Conservation (phyloP, 2,329 filamentous ascomycete species). For the Colletotrichum horii region DNA sequence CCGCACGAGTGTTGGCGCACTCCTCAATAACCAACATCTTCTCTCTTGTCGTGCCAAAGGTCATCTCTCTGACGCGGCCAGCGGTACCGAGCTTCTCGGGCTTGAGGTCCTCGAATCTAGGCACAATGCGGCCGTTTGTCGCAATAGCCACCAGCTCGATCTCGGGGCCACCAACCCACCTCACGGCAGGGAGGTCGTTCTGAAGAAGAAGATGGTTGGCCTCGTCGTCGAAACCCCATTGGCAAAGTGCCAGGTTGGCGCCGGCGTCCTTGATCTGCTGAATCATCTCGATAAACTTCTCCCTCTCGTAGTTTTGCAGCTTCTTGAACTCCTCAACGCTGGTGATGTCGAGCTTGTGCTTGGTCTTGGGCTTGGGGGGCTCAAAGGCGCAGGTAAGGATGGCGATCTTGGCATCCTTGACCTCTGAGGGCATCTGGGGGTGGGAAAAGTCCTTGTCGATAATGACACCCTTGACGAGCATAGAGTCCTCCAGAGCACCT, state of each 20-base stretch:
- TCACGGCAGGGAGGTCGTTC: constrained; percentile 92
- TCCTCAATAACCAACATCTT: constrained; percentile 99
- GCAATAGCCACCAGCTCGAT: constrained; percentile 99
- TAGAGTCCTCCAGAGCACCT: constrained; percentile 87
- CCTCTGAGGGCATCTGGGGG: constrained; percentile 97
- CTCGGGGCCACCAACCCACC: constrained; percentile 98
- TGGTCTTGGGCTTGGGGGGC: constrained; percentile 98
- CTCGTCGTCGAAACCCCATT: constrained; percentile 99
- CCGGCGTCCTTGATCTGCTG: constrained; percentile 97
- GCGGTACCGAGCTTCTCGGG: constrained; percentile 89
- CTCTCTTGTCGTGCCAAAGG: constrained; percentile 94
- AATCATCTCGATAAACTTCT: constrained; percentile 99
- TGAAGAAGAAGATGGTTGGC: constrained; percentile 97
- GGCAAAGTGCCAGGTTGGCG: constrained; percentile 96
- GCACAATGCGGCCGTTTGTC: constrained; percentile 96
- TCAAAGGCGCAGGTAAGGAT: constrained; percentile 98
- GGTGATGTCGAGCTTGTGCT: constrained; percentile 98
- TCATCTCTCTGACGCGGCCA: constrained; percentile 91
- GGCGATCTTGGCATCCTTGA: constrained; percentile 93
- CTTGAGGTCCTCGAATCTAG: constrained; percentile 92
- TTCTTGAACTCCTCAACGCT: constrained; percentile 98
- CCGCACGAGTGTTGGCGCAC: constrained; percentile 95
- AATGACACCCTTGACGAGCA: constrained; percentile 97
- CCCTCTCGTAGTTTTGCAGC: constrained; percentile 91
- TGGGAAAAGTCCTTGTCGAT: constrained; percentile 99